Base-by-base conservation (phyloP, 192 early-diverging fungal species). In the Podila epigama region DNA sequence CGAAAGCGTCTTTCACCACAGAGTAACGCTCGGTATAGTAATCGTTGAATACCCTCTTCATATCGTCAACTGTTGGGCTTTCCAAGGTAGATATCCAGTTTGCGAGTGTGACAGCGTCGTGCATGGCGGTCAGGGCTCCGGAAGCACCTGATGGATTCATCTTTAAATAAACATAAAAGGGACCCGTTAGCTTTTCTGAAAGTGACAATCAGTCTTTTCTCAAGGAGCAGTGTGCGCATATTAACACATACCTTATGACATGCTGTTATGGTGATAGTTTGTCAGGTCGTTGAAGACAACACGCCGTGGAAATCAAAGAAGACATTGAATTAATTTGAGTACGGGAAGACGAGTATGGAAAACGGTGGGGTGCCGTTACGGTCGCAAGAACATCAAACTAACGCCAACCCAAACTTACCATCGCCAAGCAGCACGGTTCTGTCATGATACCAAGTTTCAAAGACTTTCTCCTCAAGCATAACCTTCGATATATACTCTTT, bases 381-480 rank as follows among this genome's bases (percentile, higher is more conserved):
- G 18, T 20, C 4, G 4, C 3, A 48, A 12, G 28, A n/a, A 29
- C 20, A 3, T 35, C n/a, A 25, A n/a, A 40, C 11, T 10, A 15
- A 12, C 5, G 32, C 12, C 4, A 37, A 8, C 1, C 5, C 35
- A 25, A 0, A 7, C 57, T 37, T 58, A 58, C 57, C 57, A 28
- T 58, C 57, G 5, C 57, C 57, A 5, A 58, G 34, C 4, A 41
- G 57, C 2, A 41, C 57, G 12, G 57, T 58, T 4, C 37, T n/a
- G n/a, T 36, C n/a, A 37, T 37, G 34, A 13, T 37, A 29, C 57
- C 57, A 58, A 0, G 37, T 58, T 12, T 28, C 25, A 58, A 58
- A 58, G 34, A 41, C 25, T 16, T 37, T 58, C 36, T 58, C 57
- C 12, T 58, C 57, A n/a, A 58, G 57, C 25, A 37, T 58, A 9